A percentile compares a stretch with the other conserved stretches of the same genome.
phyloP scores from a whole-genome alignment of 345 rosid genomes.

The Sisymbrium irio region DNA sequence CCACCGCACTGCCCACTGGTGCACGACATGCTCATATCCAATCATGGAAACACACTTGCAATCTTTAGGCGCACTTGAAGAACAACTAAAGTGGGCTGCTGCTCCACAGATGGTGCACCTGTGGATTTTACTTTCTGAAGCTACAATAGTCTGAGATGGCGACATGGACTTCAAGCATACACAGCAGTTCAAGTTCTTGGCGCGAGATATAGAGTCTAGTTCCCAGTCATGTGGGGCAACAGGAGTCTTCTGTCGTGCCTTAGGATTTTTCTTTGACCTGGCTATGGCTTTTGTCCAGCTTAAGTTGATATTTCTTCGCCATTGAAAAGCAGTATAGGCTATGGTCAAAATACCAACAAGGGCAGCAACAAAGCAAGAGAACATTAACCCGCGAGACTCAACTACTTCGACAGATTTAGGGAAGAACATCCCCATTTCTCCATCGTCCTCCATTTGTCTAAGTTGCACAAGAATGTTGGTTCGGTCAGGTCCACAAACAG shows the following conservation, averaged over 20 bases:
- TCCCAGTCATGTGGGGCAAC: slow-evolving; percentile 75
- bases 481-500: slow-evolving; percentile 6
- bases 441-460: slow-evolving; percentile 59
- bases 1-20: slow-evolving; percentile 97
- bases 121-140: slow-evolving; percentile 61
- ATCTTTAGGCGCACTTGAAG: slow-evolving; percentile 66
- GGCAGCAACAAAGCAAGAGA: slow-evolving; percentile 69
- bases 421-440: slow-evolving; percentile 48
- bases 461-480: not conserved
- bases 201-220: slow-evolving; percentile 60
- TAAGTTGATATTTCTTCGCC: slow-evolving; percentile 92
- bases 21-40: slow-evolving; percentile 72
- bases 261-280: slow-evolving; percentile 85
- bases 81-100: slow-evolving; percentile 74
- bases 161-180: slow-evolving; percentile 77
- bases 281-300: slow-evolving; percentile 96
- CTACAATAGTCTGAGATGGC: slow-evolving; percentile 57
- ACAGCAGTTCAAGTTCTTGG: slow-evolving; percentile 81
- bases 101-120: slow-evolving; percentile 76
- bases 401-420: slow-evolving; percentile 45
- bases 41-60: slow-evolving; percentile 86
- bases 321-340: slow-evolving; percentile 86
- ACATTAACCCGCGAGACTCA: slow-evolving; percentile 57
- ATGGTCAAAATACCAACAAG: slow-evolving; percentile 81
- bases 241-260: slow-evolving; percentile 72